Evolutionary conservation across 495 filamentous ascomycete genomes (phyloP), one percentile per base, ranked within the genome.

Genomic region (Haplographium delicatum): DNA sequence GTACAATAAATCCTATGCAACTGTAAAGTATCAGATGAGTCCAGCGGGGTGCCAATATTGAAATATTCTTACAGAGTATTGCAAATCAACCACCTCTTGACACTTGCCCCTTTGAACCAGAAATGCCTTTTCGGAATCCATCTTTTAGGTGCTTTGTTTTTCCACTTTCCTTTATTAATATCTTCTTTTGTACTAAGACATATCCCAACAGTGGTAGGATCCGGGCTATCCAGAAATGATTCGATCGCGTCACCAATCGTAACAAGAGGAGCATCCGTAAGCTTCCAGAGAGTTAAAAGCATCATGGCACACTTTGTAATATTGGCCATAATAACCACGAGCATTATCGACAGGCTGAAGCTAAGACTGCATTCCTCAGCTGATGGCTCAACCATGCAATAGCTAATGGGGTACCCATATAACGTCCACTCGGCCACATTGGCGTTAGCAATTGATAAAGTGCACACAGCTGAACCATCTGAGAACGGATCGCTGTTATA

Each of bases 171-270:
- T 20, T 48, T 34, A 1, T n/a, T 16, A 6, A 54, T 43, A 9
- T 49, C 38, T 7, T 7, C 15, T 28, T 49, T 54, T 3, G 51
- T 37, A 9, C 25, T 38, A 46, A 60, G 53, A 43, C 68, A 71
- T 40, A 65, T 59, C 0, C 65, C 62, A 0, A 22, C 35, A 5
- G 71, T 76, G 0, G 58, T 63, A 7, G 33, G 35, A 40, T 78
- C 75, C 1, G 70, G 69, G 0, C 47, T 54, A 0, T 63, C 51
- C 2, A 83, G 59, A 50, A 78, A 82, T 1, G 70, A 74, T 2
- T 62, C 51, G 9, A 81, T 58, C 7, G 73, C 73, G 56, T 83
- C 77, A 11, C 79, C 79, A 2, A 78, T 47, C 0, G 72, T 80
- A 1, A 75, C 58, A 1, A 82, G 57, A 0, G 48, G 37, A 62